Base-by-base conservation (phyloP, 164 flowering plant genomes). In the Sedum album region DNA sequence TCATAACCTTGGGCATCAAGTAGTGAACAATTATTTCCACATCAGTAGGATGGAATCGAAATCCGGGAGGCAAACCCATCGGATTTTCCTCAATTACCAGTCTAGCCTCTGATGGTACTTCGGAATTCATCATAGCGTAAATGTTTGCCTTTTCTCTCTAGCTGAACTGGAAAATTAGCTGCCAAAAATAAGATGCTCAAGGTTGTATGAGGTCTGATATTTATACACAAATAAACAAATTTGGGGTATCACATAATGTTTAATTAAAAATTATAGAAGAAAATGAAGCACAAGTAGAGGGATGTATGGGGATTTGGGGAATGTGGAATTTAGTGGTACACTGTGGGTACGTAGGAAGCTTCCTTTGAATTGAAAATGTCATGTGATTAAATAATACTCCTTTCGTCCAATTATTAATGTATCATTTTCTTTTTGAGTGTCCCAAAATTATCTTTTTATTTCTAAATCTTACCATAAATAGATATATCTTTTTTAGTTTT, bases 1-100 rank as follows among this genome's bases (percentile, higher is more conserved):
- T 65, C 67, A 38, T 38, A 13, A 65, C 49, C 23, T 65, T 65
- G 5, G 44, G 48, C 41, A 38, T 65, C 28, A 65, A 42, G 36
- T 65, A 65, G 31, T 42, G 44, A n/a, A 42, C 36, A 14, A 65
- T 28, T 38, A 65, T 65, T 20, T 65, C 67, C 14, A 38, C 62
- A 57, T 57, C 62, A 7, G 62, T 57, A 14, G 62, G 62, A 57
- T 57, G 62, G 33, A 57, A 57, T 31, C 67, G 67, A 13, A 65
- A 65, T 20, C 67, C 67, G 20, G 26, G 67, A 38, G 30, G 67
- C 67, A 65, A 38, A 13, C 33, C 33, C 18, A 57, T 28, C 35
- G 7, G 5, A 57, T 30, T 28, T 30, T 57, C 62, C 35, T 57
- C 33, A 18, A 20, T 57, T 17, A 28, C 33, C 6, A 28, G 11